phyloP scores from a whole-genome alignment of 768 basidiomycete species.

The Albatrellus ellisii region DNA sequence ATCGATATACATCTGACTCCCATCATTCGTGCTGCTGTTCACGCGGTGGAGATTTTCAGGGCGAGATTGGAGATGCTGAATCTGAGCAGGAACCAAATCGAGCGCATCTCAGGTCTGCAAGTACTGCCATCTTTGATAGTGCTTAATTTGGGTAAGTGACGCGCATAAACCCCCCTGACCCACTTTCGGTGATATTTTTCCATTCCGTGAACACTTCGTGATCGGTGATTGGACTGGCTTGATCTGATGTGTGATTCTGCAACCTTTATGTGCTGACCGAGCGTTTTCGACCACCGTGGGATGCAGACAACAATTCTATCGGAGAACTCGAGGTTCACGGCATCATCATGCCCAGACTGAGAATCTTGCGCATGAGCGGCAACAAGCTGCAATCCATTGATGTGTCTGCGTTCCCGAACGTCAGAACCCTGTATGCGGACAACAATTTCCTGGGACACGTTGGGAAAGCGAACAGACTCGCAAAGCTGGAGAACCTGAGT shows the following conservation, averaged over 20 bases:
- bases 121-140: conserved; percentile 49
- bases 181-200: too few species aligned
- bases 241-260: conserved; percentile 11
- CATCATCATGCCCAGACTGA: conserved; percentile 52
- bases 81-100: conserved; percentile 62
- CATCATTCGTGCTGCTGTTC: conserved; percentile 1
- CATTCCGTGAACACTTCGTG: background rate
- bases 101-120: conserved; percentile 43
- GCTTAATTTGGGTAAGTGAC: conserved; percentile 71
- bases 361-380: conserved; percentile 75
- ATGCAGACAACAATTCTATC: conserved; percentile 62
- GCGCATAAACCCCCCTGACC: conserved; percentile 1
- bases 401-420: conserved; percentile 41
- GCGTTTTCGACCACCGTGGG: conserved; percentile 1
- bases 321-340: conserved; percentile 37
- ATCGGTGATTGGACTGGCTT: conserved; percentile 1
- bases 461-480: conserved; percentile 40
- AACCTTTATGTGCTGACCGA: conserved; percentile 9
- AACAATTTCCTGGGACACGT: conserved; percentile 52
- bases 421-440: conserved; percentile 90
- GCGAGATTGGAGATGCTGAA: conserved; percentile 66
- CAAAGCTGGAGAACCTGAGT: conserved; percentile 80
- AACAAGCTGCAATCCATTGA: conserved; percentile 66
- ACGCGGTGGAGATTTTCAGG: conserved; percentile 19
- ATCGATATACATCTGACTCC: conserved; percentile 12